Evolutionary conservation across 1,284 basidiomycete genomes (phyloP), one percentile per base, ranked within the genome.

Genomic region (Cutaneotrichosporon mucoides): DNA sequence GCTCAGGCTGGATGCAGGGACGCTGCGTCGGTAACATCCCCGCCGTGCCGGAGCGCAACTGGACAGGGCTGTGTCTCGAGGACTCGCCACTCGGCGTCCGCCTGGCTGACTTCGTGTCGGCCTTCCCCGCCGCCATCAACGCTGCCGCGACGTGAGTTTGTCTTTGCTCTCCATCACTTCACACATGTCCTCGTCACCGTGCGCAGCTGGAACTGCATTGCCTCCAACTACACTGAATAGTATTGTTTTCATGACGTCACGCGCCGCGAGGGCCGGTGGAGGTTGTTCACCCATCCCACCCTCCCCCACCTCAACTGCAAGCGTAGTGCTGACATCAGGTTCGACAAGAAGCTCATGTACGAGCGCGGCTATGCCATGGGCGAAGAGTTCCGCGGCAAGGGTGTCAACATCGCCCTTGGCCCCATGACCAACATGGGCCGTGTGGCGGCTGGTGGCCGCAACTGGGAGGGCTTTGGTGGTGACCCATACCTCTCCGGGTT

Each of bases 381-480:
- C 37, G 71, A 80, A 48, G 91, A 95, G 77, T 86, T 87, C 76
- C 82, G 83, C 62, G 86, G 83, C 43, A 92, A 93, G 72, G 92
- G 92, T 46, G 86, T 88, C 58, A 84, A 94, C 69, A 81, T 88
- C 58, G 83, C 82, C 7, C 79, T 89, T 7, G 86, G 86, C 7
- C 78, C 76, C 2, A 72, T 72, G 68, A 76, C 73, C 47, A 77
- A 78, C 57, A 73, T 87, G 54, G 82, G 81, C 55, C 82, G 87
- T n/a, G 80, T 80, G 1, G 83, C 86, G 5, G 83, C 82, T 13
- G 84, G 81, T 3, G 90, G 90, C 0, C 80, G 90, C 9, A 90
- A 89, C 74, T 93, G 88, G 88, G 90, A 93, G 79, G 88, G 88
- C 7, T 91, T 89, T 63, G 86, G 88, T 49, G 72, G 60, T 35